Evolutionary conservation across 2,329 filamentous ascomycete species (phyloP), one percentile per base, ranked within the genome.

Genomic region (Trichoderma koningii): DNA sequence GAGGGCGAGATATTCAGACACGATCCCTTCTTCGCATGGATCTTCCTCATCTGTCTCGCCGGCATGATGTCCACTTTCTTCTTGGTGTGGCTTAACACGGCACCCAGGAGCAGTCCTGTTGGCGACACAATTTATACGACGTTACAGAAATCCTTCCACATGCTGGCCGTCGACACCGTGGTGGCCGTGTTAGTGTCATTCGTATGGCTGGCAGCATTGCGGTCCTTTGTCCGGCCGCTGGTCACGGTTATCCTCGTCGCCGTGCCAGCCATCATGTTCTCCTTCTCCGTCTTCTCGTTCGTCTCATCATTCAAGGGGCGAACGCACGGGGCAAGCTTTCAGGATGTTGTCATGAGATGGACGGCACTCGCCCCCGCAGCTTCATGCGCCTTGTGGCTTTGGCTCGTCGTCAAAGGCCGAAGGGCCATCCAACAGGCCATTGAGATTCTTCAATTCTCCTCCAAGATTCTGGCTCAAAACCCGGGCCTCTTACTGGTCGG

Each of bases 91-190:
- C 83, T 99, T 47, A 92, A 98, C 74, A 98, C 94, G 2, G 87
- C 90, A 19, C 81, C 88, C 0, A 82, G 83, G 63, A 90, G 90
- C 73, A 84, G 85, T 66, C 89, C 89, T 1, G 85, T 96, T 64
- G 94, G 93, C 15, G 95, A 99, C 76, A 97, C 94, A 1, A 92
- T 99, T 66, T 99, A 99, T 76, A 92, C 90, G 15, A 93, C 92
- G 5, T 80, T 99, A 42, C 89, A 91, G 70, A 87, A 88, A 57
- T 97, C 93, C 0, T 95, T 96, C 72, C 89, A 95, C 73, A 89
- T 98, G 69, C 87, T 99, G 48, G 91, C 92, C 2, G 87, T 95
- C 60, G 96, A 98, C 77, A 98, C 95, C 0, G 76, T 98, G 19
- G 89, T 97, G n/a, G 90, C 95, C 0, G 82, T 97, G 45, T 81